A percentile compares a stretch with the other conserved stretches of the same genome.
Conservation (phyloP, 2,329 filamentous ascomycete species). For the Pseudocercospora pini-densiflorae region DNA sequence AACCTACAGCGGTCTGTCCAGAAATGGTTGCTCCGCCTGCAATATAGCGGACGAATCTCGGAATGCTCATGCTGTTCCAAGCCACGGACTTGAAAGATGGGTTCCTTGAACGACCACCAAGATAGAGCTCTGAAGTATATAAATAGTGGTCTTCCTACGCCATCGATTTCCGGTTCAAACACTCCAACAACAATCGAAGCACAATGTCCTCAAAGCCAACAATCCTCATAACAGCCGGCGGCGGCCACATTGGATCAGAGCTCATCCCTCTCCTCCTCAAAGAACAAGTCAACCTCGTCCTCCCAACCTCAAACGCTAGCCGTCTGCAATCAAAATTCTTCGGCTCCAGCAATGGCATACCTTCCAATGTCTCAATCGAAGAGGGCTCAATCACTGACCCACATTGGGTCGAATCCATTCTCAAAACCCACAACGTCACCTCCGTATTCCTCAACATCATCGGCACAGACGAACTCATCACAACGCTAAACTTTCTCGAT, state of each 20-base stretch:
- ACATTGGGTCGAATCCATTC: constrained; percentile 21
- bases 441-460: constrained; percentile 24
- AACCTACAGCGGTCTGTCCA: not conserved
- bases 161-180: not conserved
- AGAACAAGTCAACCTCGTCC: constrained; percentile 20
- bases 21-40: not conserved
- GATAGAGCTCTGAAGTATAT: not conserved
- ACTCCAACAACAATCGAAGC: not conserved
- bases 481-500: constrained; percentile 25
- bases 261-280: constrained; percentile 17
- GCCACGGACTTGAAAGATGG: too few species aligned
- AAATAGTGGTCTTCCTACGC: not conserved
- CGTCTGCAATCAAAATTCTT: constrained; percentile 14
- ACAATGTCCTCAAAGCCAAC: constrained; percentile 11
- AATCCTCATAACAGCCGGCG: constrained; percentile 24
- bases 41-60: not conserved
- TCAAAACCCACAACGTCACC: constrained; percentile 19
- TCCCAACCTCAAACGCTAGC: constrained; percentile 23
- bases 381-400: constrained; percentile 24
- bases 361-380: constrained; percentile 19
- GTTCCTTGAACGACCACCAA: too few species aligned
- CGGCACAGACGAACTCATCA: constrained; percentile 22
- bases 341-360: not conserved
- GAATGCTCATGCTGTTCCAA: not conserved
- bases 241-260: constrained; percentile 23